Percentiles rank a stretch among this genome's conserved stretches.
Conservation (phyloP, 208 protist genomes). For the Wallacemonas sp. region DNA sequence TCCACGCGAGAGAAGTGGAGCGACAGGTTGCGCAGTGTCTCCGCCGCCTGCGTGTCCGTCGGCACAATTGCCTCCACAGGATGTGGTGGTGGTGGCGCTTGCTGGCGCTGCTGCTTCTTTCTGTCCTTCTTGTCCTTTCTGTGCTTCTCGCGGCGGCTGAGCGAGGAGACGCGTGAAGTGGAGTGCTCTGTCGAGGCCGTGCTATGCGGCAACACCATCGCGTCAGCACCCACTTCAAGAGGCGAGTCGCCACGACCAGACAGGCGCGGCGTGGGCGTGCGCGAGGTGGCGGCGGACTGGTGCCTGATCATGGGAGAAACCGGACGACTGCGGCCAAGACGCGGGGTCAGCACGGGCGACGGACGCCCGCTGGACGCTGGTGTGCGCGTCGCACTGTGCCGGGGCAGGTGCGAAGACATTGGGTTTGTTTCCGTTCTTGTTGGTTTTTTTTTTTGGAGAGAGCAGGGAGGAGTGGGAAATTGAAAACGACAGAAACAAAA, state of each 20-base stretch:
- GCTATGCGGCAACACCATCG: slow-evolving; percentile 3
- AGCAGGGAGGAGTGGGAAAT: no score
- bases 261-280: neutral
- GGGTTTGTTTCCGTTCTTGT: no score
- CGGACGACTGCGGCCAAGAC: neutral
- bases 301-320: slow-evolving; percentile 1
- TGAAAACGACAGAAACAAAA: no score
- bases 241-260: no score
- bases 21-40: slow-evolving; percentile 4
- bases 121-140: neutral
- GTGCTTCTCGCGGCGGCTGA: neutral
- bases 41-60: neutral
- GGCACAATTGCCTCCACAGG: neutral
- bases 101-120: neutral
- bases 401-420: neutral
- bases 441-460: no score
- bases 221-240: neutral
- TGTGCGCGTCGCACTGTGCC: neutral
- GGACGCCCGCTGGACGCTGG: neutral
- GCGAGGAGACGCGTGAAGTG: neutral
- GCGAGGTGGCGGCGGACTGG: neutral
- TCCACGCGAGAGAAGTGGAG: slow-evolving; percentile 50
- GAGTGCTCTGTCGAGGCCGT: neutral
- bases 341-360: neutral
- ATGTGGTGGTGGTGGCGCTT: neutral